Percentiles rank a stretch among this genome's conserved stretches.
phyloP scores from a whole-genome alignment of 805 yeast species.

The Candida vartiovaarae region DNA sequence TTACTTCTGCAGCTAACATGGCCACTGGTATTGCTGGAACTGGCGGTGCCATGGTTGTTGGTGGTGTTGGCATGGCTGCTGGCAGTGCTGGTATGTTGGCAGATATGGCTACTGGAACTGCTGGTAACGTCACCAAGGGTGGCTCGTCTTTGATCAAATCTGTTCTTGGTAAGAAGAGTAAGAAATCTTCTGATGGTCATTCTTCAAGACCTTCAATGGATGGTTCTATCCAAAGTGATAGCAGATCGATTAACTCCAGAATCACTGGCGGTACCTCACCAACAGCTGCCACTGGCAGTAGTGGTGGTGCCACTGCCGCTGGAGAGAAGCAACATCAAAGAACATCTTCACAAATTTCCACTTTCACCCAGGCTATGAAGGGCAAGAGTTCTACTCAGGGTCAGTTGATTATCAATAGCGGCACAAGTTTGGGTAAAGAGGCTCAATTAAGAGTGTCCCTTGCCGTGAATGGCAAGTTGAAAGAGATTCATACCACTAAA shows the following conservation, averaged over 20 bases:
- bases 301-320: conserved; percentile 5
- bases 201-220: conserved; percentile 28
- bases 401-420: conserved; percentile 42
- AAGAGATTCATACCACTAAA: conserved; percentile 62
- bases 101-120: conserved; percentile 40
- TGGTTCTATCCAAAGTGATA: conserved; percentile 3
- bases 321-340: conserved; percentile 12
- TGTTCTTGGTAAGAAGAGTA: conserved; percentile 26
- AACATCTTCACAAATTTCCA: conserved; percentile 17
- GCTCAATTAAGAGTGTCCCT: conserved; percentile 49
- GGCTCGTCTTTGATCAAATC: conserved; percentile 38
- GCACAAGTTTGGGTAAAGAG: conserved; percentile 33
- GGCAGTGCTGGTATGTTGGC: conserved; percentile 42
- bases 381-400: conserved; percentile 32
- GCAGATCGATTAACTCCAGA: conserved; percentile 4
- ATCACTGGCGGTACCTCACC: not conserved
- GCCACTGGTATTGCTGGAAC: conserved; percentile 37
- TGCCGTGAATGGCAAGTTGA: conserved; percentile 37
- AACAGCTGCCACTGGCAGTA: not conserved
- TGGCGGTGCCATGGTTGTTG: conserved; percentile 31
- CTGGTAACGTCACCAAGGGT: conserved; percentile 35
- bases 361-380: conserved; percentile 14
- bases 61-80: conserved; percentile 38
- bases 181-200: conserved; percentile 26
- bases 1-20: conserved; percentile 33